Evolutionary conservation across 805 yeast species (phyloP), one percentile per base, ranked within the genome.

Genomic region (Ogataea nakhonphanomensis): DNA sequence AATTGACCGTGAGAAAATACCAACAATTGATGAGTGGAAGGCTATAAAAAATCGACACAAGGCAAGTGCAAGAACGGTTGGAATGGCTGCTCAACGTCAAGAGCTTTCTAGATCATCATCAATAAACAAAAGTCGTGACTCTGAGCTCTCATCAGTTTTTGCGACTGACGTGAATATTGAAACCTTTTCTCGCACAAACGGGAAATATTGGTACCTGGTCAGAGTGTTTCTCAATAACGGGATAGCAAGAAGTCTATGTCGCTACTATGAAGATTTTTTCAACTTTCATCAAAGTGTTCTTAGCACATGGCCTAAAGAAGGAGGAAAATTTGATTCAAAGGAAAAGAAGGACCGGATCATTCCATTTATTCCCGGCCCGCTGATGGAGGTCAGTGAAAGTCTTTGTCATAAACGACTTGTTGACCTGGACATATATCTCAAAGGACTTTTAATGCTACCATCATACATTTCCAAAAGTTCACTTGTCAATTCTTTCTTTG

Each of bases 1-100:
- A 32, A 82, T 93, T 30, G 66, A 70, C 36, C 65, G 68, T 23
- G 88, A 85, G 31, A 76, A 78, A 38, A 74, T 93, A 47, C 99
- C 99, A 11, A 80, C 90, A 0, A 96, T 93, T 12, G 96, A 89
- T 48, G 93, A 89, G 58, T 93, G 99, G 99, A 93, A 93, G 64
- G 77, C 75, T 39, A 78, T 78, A 50, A 88, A 93, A 22, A 95
- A 96, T 11, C 85, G 79, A 60, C 95, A 93, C 63, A 91, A 91
- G 64, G 96, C 96, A 2, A 79, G 87, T 48, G 81, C 90, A 26
- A 86, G 57, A 44, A 39, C 49, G 3, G 66, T 61, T n/a, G 66
- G 66, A 1, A 35, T 44, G 21, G 49, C 50, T 26, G 52, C 49
- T 8, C 49, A 44, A 12, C 45, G 40, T 8, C 30, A 30, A 12